A percentile compares a stretch with the other conserved stretches of the same genome.
Evolutionary conservation across 1,284 basidiomycete genomes (phyloP).

Genomic region (Wolfiporia cocos): DNA sequence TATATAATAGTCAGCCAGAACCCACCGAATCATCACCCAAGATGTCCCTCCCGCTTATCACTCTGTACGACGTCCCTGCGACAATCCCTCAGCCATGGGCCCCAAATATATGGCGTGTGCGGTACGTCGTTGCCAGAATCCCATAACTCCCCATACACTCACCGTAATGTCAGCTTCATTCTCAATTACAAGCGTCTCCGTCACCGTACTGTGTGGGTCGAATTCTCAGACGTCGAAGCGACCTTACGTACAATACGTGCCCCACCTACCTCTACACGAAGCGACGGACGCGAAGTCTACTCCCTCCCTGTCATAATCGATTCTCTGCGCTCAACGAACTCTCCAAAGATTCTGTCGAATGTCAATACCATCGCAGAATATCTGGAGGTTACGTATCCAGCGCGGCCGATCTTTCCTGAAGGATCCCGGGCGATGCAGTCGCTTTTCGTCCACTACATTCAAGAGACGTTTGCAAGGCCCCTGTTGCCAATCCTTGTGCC

Average conservation of each 20-base stretch:
- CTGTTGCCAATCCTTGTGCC: constrained; percentile 67
- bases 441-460: constrained; percentile 64
- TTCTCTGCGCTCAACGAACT: constrained; percentile 27
- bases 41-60: constrained; percentile 44
- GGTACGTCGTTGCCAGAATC: constrained; percentile 18
- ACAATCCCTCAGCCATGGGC: constrained; percentile 60
- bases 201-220: constrained; percentile 63
- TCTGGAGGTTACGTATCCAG: constrained; percentile 61
- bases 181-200: constrained; percentile 66
- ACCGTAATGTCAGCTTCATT: constrained; percentile 44
- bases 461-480: constrained; percentile 59
- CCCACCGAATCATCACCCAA: no score
- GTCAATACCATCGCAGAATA: constrained; percentile 62
- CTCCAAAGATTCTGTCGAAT: constrained; percentile 46
- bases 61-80: constrained; percentile 60
- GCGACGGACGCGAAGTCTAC: constrained; percentile 57
- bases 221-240: constrained; percentile 59
- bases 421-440: constrained; percentile 60
- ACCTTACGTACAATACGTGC: constrained; percentile 54
- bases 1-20: no score
- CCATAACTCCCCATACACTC: neutral
- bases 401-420: constrained; percentile 61
- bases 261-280: constrained; percentile 42
- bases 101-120: constrained; percentile 62
- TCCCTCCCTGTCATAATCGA: constrained; percentile 61